phyloP scores from a whole-genome alignment of 441 rosid genomes.

The Euphorbia schlechtendalii region DNA sequence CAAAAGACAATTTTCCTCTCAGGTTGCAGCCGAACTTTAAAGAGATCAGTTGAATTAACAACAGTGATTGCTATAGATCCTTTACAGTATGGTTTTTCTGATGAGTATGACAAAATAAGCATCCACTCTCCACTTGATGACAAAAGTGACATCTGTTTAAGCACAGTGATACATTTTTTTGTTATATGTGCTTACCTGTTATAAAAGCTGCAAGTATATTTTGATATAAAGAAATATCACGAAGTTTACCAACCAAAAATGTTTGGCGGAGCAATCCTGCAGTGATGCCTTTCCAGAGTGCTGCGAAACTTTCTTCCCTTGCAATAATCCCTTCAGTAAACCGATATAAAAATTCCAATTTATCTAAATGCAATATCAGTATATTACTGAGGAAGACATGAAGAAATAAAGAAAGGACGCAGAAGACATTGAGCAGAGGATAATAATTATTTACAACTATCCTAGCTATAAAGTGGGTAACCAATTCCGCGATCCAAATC shows the following conservation, averaged over 20 bases:
- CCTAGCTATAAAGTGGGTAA: too few species aligned
- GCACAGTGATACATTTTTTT: conserved; percentile 18
- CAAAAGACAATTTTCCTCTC: conserved; percentile 89
- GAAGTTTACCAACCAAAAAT: conserved; percentile 77
- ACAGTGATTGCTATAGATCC: conserved; percentile 79
- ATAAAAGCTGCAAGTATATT: conserved; percentile 91
- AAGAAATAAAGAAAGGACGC: background rate
- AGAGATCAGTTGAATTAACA: conserved; percentile 98
- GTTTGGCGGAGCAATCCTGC: conserved; percentile 93
- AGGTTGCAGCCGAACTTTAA: conserved; percentile 95
- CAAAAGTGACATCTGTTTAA: background rate
- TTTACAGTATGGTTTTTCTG: conserved; percentile 23
- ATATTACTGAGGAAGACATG: background rate
- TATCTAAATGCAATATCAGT: background rate
- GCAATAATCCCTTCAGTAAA: conserved; percentile 86
- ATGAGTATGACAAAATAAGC: conserved; percentile 5
- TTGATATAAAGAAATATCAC: conserved; percentile 81
- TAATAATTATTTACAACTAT: too few species aligned
- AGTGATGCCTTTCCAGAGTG: conserved; percentile 92
- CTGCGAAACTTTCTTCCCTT: conserved; percentile 75
- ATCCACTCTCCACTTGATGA: conserved; percentile 4
- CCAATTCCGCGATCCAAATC: too few species aligned
- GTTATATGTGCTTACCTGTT: conserved; percentile 51
- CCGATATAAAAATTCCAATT: background rate
- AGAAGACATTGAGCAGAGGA: background rate